Percentiles rank a stretch among this genome's conserved stretches.
phyloP scores from a whole-genome alignment of 1,284 basidiomycete genomes.

The Austroboletus niveus region DNA sequence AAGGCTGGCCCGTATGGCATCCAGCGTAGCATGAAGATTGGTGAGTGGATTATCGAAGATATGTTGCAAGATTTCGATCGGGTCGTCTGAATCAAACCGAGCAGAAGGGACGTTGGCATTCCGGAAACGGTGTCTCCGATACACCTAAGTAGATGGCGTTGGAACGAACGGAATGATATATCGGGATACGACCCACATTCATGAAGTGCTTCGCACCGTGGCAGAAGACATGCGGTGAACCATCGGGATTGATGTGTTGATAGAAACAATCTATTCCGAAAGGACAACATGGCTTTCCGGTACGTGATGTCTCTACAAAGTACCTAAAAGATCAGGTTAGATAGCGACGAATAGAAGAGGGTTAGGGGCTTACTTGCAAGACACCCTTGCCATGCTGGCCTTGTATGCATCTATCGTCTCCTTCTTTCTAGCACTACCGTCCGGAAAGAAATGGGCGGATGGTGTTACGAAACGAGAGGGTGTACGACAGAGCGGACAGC shows the following conservation, averaged over 20 bases:
- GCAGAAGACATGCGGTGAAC: conserved; percentile 54
- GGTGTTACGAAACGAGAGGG: conserved; percentile 65
- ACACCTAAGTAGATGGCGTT: conserved; percentile 17
- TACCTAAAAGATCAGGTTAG: conserved; percentile 42
- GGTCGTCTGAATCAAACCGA: conserved; percentile 28
- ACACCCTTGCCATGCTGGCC: conserved; percentile 63
- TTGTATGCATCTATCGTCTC: conserved; percentile 57
- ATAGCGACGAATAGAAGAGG: not conserved
- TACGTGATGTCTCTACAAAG: conserved; percentile 52
- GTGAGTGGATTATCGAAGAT: conserved; percentile 29
- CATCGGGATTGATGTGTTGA: conserved; percentile 62
- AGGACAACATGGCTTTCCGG: conserved; percentile 55
- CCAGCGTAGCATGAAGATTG: conserved; percentile 31
- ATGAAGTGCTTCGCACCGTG: conserved; percentile 55
- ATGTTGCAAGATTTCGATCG: conserved; percentile 27
- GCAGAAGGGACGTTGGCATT: conserved; percentile 11
- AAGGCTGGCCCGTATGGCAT: conserved; percentile 34
- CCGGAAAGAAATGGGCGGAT: conserved; percentile 60
- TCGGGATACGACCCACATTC: conserved; percentile 34
- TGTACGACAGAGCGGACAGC: conserved; percentile 70
- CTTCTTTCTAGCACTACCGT: conserved; percentile 51
- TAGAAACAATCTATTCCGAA: conserved; percentile 79
- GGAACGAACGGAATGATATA: not conserved
- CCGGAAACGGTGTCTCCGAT: conserved; percentile 25
- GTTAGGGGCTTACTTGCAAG: conserved; percentile 52